A percentile compares a stretch with the other conserved stretches of the same genome.
phyloP scores from a whole-genome alignment of 2,329 filamentous ascomycete genomes.

The Microdochium bolleyi region DNA sequence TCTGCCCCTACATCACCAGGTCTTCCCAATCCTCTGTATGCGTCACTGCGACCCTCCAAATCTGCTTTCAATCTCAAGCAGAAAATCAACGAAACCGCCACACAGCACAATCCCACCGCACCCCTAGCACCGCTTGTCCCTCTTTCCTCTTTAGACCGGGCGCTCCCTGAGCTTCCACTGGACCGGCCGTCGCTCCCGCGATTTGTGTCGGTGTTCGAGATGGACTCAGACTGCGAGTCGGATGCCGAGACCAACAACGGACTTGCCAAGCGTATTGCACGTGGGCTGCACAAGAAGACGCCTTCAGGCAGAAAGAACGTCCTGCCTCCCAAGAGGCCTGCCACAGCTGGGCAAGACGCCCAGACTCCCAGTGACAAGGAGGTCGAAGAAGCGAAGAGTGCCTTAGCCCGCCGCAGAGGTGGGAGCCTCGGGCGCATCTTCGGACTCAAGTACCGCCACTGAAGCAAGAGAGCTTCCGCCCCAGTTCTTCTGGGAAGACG shows the following conservation, averaged over 20 bases:
- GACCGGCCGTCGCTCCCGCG: conserved; percentile 11
- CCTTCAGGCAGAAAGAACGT: conserved; percentile 11
- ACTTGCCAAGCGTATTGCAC: conserved; percentile 30
- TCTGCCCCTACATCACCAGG: neutral
- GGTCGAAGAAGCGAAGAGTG: conserved; percentile 2
- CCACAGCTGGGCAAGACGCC: conserved; percentile 3
- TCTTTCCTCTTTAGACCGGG: conserved; percentile 3
- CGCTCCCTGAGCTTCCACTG: conserved; percentile 10
- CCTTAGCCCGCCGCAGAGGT: conserved; percentile 13
- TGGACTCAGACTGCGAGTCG: conserved; percentile 34
- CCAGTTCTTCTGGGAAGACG: neutral
- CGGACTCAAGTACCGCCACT: conserved; percentile 2
- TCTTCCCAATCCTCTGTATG: conserved; percentile 4
- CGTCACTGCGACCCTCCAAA: conserved; percentile 10
- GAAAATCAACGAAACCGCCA: neutral
- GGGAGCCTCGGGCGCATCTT: conserved; percentile 12
- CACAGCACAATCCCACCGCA: conserved; percentile 7
- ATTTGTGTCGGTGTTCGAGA: conserved; percentile 38
- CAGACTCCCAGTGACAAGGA: conserved; percentile 4
- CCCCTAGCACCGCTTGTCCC: conserved; percentile 9
- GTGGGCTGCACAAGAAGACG: conserved; percentile 29
- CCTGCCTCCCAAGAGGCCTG: conserved; percentile 1
- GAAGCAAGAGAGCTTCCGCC: neutral
- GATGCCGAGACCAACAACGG: conserved; percentile 14
- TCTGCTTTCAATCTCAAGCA: conserved; percentile 14